Evolutionary conservation across 1,284 basidiomycete species (phyloP).

Genomic region (Papiliotrema laurentii): DNA sequence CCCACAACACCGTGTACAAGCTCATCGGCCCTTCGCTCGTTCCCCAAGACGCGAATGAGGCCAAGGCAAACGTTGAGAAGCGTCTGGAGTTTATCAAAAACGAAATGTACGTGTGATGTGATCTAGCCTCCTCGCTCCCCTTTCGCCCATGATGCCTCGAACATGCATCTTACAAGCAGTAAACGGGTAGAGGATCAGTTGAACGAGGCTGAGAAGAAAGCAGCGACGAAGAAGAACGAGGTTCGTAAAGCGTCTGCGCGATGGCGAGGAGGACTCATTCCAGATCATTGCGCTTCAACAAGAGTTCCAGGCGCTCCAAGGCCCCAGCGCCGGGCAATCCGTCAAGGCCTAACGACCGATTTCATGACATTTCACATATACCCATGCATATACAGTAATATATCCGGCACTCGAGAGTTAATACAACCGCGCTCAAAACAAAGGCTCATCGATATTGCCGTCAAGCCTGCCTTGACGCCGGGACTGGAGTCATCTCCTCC

Average conservation of each 20-base stretch:
- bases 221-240: constrained; percentile 74
- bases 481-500: constrained; percentile 3
- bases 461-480: background rate
- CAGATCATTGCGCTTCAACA: constrained; percentile 44
- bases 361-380: constrained; percentile 1
- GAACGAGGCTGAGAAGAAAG: constrained; percentile 66
- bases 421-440: too few species aligned
- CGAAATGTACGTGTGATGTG: constrained; percentile 68
- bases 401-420: background rate
- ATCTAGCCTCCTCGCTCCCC: background rate
- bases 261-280: background rate
- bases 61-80: constrained; percentile 83
- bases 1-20: constrained; percentile 83
- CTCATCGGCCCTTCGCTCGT: constrained; percentile 87
- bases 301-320: constrained; percentile 41
- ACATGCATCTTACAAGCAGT: constrained; percentile 49
- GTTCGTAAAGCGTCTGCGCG: constrained; percentile 53
- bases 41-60: constrained; percentile 83
- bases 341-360: constrained; percentile 1
- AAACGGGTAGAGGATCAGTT: constrained; percentile 74
- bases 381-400: constrained; percentile 2
- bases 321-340: constrained; percentile 7
- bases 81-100: constrained; percentile 82
- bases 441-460: background rate
- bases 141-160: background rate